A percentile compares a stretch with the other conserved stretches of the same genome.
phyloP scores from a whole-genome alignment of 225 moss, liverwort and hornwort genomes.

The Bryum argenteum region DNA sequence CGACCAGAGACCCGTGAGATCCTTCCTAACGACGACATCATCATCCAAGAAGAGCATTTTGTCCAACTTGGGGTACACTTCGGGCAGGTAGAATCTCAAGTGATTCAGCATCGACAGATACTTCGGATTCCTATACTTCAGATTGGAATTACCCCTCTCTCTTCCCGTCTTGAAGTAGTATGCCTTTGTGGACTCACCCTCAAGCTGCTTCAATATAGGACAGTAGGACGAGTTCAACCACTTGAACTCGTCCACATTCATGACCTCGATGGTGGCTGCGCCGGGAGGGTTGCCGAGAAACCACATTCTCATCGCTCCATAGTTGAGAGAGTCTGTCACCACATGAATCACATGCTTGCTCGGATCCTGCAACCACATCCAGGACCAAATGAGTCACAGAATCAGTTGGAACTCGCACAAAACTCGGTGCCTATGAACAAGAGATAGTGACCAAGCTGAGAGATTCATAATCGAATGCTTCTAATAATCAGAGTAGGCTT shows the following conservation, averaged over 20 bases:
- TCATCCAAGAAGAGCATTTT: slow-evolving; percentile 82
- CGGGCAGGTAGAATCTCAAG: slow-evolving; percentile 79
- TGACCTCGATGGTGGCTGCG: slow-evolving; percentile 72
- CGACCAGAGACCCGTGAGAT: slow-evolving; percentile 75
- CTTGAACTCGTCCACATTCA: slow-evolving; percentile 66
- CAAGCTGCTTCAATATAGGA: slow-evolving; percentile 76
- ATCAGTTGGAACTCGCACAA: background rate
- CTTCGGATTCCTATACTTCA: slow-evolving; percentile 83
- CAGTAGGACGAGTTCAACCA: slow-evolving; percentile 80
- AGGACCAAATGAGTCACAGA: slow-evolving; percentile 18
- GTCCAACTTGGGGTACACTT: slow-evolving; percentile 72
- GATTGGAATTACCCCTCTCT: slow-evolving; percentile 54
- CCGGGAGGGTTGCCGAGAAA: slow-evolving; percentile 71
- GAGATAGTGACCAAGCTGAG: background rate
- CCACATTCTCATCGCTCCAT: slow-evolving; percentile 88
- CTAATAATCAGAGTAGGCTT: background rate
- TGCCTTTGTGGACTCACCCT: slow-evolving; percentile 67
- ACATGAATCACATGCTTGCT: slow-evolving; percentile 75
- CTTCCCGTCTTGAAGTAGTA: slow-evolving; percentile 67
- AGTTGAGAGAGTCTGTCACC: slow-evolving; percentile 83
- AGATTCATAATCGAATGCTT: background rate
- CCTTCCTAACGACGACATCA: slow-evolving; percentile 75
- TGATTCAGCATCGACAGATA: slow-evolving; percentile 86
- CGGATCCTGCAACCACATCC: slow-evolving; percentile 46
- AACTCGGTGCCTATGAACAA: background rate